Base-by-base conservation (phyloP, 2,329 filamentous ascomycete genomes). In the Graphiopsis chlorocephala region DNA sequence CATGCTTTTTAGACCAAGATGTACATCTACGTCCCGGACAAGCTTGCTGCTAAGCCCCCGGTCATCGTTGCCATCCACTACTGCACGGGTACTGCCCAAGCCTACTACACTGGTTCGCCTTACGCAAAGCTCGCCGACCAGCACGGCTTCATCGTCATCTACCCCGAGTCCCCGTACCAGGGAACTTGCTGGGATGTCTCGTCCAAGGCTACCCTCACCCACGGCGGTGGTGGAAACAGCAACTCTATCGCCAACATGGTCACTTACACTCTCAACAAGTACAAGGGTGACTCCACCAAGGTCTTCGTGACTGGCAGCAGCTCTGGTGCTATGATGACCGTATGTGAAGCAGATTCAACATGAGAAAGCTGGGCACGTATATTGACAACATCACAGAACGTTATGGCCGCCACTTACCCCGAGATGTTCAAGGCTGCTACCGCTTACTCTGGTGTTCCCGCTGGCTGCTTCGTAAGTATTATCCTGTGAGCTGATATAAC, bases 121-220 rank as follows among this genome's bases (percentile, higher is more conserved):
- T 88, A 85, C 73, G 82, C 83, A 23, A 77, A 78, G 1, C 76
- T 86, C 12, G 83, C 86, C 6, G 82, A 83, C 65, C 71, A 78
- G 53, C 78, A 86, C 62, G 85, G 84, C 45, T 87, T 84, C 74
- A 86, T 89, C 63, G 80, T 84, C 66, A 84, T 88, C 71, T 88
- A 85, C 74, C 84, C 85, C 1, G 78, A 81, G 68, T 82, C 81
- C 2, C 83, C 83, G 0, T 81, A 84, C 68, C 73, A 73, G n/a
- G 84, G 78, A 7, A 77, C 78, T 76, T 88, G 86, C 76, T 88
- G 85, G 85, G 86, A 88, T 65, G 84, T 87, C 1, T 84, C 83
- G 5, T 85, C 82, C 11, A 78, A 79, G 45, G 79, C 79, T 11
- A 79, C 84, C 0, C 78, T 88, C 1, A 83, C 80, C 3, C 85